Conservation (phyloP, 495 filamentous ascomycete genomes). For the Lophiotrema nucula region DNA sequence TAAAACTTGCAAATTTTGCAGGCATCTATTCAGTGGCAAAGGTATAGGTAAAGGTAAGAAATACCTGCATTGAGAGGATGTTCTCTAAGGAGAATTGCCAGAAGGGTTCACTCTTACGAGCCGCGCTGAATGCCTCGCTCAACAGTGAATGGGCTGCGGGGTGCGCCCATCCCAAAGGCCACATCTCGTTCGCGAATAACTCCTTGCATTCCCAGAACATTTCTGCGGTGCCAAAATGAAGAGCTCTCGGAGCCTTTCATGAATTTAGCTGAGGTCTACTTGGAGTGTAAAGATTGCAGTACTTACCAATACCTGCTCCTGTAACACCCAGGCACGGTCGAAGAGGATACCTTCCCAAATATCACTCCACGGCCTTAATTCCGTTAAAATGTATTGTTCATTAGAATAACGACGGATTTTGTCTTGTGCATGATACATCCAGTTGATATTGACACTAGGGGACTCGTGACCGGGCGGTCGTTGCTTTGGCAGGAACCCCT, state of each 20-base stretch:
- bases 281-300: slow-evolving; percentile 51
- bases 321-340: neutral
- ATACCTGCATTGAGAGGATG: too few relatives aligned
- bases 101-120: neutral
- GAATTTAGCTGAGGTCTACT: slow-evolving; percentile 58
- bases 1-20: too few relatives aligned
- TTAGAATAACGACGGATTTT: neutral
- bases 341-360: neutral
- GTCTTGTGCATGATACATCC: neutral
- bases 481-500: neutral
- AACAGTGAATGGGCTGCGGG: neutral
- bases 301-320: neutral
- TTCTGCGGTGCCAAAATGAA: neutral
- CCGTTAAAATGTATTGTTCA: neutral
- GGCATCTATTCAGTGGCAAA: too few relatives aligned
- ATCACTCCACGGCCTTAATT: neutral
- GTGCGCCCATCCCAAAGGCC: neutral
- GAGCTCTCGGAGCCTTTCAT: neutral
- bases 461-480: neutral
- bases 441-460: neutral
- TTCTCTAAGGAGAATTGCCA: neutral
- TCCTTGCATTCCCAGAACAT: neutral
- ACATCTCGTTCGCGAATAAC: neutral
- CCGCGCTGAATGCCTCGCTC: neutral
- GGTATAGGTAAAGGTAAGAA: too few relatives aligned